Base-by-base conservation (phyloP, 2,329 filamentous ascomycete genomes). In the Colletotrichum lini region DNA sequence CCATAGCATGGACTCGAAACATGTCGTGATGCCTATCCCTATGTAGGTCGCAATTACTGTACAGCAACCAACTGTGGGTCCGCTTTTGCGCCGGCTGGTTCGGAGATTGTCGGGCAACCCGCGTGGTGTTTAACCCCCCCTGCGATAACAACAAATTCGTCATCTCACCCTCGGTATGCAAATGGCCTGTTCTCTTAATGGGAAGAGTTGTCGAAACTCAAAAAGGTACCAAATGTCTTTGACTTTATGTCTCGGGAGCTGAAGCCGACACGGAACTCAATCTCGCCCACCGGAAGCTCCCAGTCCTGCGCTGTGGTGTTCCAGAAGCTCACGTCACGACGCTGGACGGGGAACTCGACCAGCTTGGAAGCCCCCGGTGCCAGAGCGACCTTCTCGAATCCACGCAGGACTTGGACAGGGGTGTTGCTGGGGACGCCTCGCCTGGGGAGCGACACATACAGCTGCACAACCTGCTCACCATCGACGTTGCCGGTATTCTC, bases 401-500 rank as follows among this genome's bases (percentile, higher is more conserved):
- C 85, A 8, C 85, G 81, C 9, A 87, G 78, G 2, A 79, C 78
- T 60, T 74, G 77, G 1, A 80, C 77, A 0, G 85, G 85, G 2
- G 62, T 62, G 9, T 50, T 62, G 9, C 26, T 16, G 10, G 26
- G 26, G 26, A 26, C 26, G 26, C 26, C 26, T 4, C 15, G 16
- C 12, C 18, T 15, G 0, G 62, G 62, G 15, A 47, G 54, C 4
- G 62, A 49, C 5, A 94, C 70, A 72, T 90, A 90, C 7, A 91
- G 80, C 78, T 91, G 89, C 0, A 83, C 85, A 3, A 90, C 79
- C 73, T 90, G 88, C 10, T 84, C 81, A 0, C 86, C 89, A 0
- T 79, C 68, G 0, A 89, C 78, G 0, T 76, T 74, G 1, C 93
- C 93, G 0, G 85, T 87, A 76, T 96, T 96, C 6, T 26, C 26